A percentile compares a stretch with the other conserved stretches of the same genome.
Evolutionary conservation across 352 stramenopile species (phyloP).

Genomic region (Phytophthora kernoviae): DNA sequence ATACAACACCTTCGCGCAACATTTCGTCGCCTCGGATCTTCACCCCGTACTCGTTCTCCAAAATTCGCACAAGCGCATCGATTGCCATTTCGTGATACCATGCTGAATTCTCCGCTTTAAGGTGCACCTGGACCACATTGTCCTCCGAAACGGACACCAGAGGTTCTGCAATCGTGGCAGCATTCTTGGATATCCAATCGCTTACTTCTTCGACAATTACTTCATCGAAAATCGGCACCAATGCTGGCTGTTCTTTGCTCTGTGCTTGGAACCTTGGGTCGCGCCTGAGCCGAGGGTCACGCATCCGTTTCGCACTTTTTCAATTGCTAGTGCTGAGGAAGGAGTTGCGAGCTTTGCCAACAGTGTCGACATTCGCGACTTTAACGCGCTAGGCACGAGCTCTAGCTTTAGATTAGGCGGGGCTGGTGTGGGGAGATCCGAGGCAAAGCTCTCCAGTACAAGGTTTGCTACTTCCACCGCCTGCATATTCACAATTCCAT

Average conservation of each 20-base stretch:
- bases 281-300: slow-evolving; percentile 61
- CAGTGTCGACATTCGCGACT: slow-evolving; percentile 63
- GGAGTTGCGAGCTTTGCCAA: slow-evolving; percentile 70
- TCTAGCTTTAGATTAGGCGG: slow-evolving; percentile 63
- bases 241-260: slow-evolving; percentile 49
- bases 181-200: slow-evolving; percentile 84
- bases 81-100: slow-evolving; percentile 83
- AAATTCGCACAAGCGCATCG: slow-evolving; percentile 65
- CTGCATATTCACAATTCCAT: slow-evolving; percentile 80
- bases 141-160: slow-evolving; percentile 78
- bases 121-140: slow-evolving; percentile 76
- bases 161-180: slow-evolving; percentile 77
- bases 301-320: slow-evolving; percentile 72
- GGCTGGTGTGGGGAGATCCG: slow-evolving; percentile 52
- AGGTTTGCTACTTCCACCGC: slow-evolving; percentile 72
- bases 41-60: slow-evolving; percentile 78
- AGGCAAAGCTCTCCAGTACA: slow-evolving; percentile 70
- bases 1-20: slow-evolving; percentile 70
- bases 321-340: slow-evolving; percentile 77
- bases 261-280: slow-evolving; percentile 43
- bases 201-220: slow-evolving; percentile 62
- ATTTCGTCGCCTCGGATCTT: slow-evolving; percentile 65
- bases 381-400: slow-evolving; percentile 75
- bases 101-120: slow-evolving; percentile 56
- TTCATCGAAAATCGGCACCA: slow-evolving; percentile 78